A percentile compares a stretch with the other conserved stretches of the same genome.
Evolutionary conservation across 345 rosid species (phyloP).

Genomic region (Bruguiera parviflora): DNA sequence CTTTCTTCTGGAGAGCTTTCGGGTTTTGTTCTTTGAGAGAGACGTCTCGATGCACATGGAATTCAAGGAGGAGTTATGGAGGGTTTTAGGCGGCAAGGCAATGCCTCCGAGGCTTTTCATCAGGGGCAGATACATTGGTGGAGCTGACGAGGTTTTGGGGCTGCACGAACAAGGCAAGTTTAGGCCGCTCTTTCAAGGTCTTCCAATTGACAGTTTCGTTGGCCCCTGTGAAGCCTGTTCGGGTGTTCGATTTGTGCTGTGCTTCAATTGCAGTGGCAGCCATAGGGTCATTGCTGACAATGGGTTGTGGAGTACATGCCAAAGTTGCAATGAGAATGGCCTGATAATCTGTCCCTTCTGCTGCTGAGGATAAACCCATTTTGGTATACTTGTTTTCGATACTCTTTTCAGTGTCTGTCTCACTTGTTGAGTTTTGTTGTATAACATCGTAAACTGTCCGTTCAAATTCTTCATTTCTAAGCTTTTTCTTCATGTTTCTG

Average conservation of each 20-base stretch:
- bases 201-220: constrained; percentile 12
- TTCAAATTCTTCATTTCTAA: not conserved
- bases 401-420: not conserved
- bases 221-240: constrained; percentile 26
- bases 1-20: constrained; percentile 27
- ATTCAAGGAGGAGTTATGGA: constrained; percentile 29
- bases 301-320: constrained; percentile 21
- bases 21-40: constrained; percentile 21
- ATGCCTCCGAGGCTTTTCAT: constrained; percentile 30
- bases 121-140: constrained; percentile 31
- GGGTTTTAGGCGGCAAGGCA: constrained; percentile 17
- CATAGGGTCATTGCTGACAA: constrained; percentile 14
- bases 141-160: constrained; percentile 26
- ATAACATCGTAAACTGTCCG: not conserved
- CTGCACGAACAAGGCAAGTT: constrained; percentile 28
- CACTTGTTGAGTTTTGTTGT: not conserved
- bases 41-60: constrained; percentile 34
- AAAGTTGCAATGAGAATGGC: constrained; percentile 32
- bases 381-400: not conserved
- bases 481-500: too few species aligned
- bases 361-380: constrained; percentile 12
- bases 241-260: constrained; percentile 29
- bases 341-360: constrained; percentile 24
- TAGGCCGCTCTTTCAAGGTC: constrained; percentile 20
- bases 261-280: constrained; percentile 30